Evolutionary conservation across 257 asterid species (phyloP).

Genomic region (Cordia subcordata): DNA sequence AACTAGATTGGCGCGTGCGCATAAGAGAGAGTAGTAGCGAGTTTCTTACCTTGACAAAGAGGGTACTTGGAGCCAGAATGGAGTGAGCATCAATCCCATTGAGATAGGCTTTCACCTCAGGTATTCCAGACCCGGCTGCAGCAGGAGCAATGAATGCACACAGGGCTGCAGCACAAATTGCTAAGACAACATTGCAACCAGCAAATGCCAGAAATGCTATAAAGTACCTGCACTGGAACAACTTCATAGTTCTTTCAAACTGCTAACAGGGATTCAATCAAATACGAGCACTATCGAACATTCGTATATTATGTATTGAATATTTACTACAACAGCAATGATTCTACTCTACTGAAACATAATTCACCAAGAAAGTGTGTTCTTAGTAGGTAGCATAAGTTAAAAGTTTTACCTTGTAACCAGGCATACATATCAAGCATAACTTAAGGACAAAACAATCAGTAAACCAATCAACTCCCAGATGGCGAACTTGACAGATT

Average conservation of each 20-base stretch:
- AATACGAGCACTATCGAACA: neutral
- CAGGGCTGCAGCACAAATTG: conserved; percentile 63
- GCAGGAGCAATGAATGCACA: conserved; percentile 93
- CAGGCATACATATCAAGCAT: too few relatives aligned
- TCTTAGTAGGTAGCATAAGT: too few relatives aligned
- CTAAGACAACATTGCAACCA: conserved; percentile 58
- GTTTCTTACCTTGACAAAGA: conserved; percentile 73
- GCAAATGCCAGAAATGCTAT: conserved; percentile 60
- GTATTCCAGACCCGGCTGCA: conserved; percentile 98
- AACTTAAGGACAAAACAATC: too few relatives aligned
- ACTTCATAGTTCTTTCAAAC: conserved; percentile 17
- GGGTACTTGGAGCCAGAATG: conserved; percentile 93
- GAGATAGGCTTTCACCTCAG: conserved; percentile 98
- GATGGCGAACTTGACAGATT: too few relatives aligned
- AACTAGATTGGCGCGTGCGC: too few relatives aligned
- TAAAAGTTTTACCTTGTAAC: too few relatives aligned
- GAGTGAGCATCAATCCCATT: conserved; percentile 96
- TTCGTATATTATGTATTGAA: neutral
- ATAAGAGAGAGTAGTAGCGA: neutral
- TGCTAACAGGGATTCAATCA: conserved; percentile 12
- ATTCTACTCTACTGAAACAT: too few relatives aligned
- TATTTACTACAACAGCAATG: too few relatives aligned
- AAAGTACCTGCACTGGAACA: conserved; percentile 50
- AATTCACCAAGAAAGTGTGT: too few relatives aligned
- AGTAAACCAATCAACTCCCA: too few relatives aligned